Base-by-base conservation (phyloP, 352 stramenopile species). In the Phytophthora macrochlamydospora region DNA sequence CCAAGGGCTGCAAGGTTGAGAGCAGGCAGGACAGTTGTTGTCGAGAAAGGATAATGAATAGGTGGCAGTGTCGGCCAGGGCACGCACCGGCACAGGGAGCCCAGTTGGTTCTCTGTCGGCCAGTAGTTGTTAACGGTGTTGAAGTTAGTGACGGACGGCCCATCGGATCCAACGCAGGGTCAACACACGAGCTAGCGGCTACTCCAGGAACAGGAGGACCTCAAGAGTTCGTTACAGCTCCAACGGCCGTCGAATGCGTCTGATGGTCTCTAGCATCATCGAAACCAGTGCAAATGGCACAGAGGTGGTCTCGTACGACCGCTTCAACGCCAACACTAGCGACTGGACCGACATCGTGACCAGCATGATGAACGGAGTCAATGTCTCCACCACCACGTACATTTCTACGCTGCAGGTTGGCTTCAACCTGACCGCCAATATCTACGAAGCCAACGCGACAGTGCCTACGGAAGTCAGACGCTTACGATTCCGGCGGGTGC, bases 161-260 rank as follows among this genome's bases (percentile, higher is more conserved):
- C n/a, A n/a, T n/a, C n/a, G n/a, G n/a, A n/a, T n/a, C n/a, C n/a
- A n/a, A n/a, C n/a, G n/a, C n/a, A n/a, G n/a, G n/a, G n/a, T n/a
- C n/a, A n/a, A n/a, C n/a, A n/a, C n/a, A n/a, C n/a, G n/a, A n/a
- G n/a, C n/a, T n/a, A n/a, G n/a, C n/a, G n/a, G n/a, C n/a, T n/a
- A n/a, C n/a, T n/a, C n/a, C n/a, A n/a, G n/a, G n/a, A n/a, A n/a
- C n/a, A n/a, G n/a, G n/a, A n/a, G n/a, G n/a, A n/a, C n/a, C n/a
- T n/a, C n/a, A n/a, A n/a, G n/a, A n/a, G n/a, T n/a, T n/a, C n/a
- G n/a, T n/a, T n/a, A n/a, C n/a, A n/a, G n/a, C n/a, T 24, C 79
- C 3, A 95, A 91, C 51, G 84, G 86, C 31, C 98, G 95, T 38
- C 98, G 98, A 78, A 98, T 99, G 92, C 85, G 92, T 62, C 85